A percentile compares a stretch with the other conserved stretches of the same genome.
These are phyloP conservation scores for Umbelopsis isabellina DNA, from an alignment of 192 early-diverging fungal genomes.

Conservation along the genomic window DNA sequence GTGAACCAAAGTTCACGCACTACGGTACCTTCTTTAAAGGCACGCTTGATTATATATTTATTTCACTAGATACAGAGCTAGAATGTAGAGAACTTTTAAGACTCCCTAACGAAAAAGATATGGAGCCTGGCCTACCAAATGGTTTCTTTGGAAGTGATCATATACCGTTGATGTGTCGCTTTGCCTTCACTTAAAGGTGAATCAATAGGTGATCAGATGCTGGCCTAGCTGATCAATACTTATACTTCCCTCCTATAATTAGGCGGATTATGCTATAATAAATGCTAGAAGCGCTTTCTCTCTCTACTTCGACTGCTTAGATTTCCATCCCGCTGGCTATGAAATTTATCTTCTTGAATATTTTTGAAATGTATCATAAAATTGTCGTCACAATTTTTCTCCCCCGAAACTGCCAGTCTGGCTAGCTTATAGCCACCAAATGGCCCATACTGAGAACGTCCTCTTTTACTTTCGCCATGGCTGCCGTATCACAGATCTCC, in stretches of 20 bases:
- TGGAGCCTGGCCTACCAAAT: constrained; percentile 38
- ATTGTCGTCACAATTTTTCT: not conserved
- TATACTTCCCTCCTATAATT: no score
- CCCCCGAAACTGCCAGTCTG: no score
- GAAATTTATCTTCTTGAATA: no score
- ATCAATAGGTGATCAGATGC: no score
- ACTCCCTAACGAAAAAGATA: constrained; percentile 24
- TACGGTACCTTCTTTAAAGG: constrained; percentile 34
- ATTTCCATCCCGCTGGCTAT: no score
- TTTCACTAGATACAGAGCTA: not conserved
- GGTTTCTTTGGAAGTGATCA: constrained; percentile 42
- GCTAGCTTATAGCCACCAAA: no score
- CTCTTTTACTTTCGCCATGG: constrained; percentile 26
- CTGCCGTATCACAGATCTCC: constrained; percentile 60
- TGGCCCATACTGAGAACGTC: no score
- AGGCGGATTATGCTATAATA: no score
- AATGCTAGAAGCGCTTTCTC: no score
- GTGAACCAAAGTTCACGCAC: constrained; percentile 39
- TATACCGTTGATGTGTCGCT: not conserved
- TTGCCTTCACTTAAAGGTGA: not conserved
- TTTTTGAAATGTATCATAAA: no score
- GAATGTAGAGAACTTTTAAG: constrained; percentile 3
- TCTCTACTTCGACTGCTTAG: no score
- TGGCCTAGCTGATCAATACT: no score
- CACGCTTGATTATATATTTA: constrained; percentile 41